Evolutionary conservation across 2,329 filamentous ascomycete species (phyloP).

Genomic region (Trichoderma simmonsii): DNA sequence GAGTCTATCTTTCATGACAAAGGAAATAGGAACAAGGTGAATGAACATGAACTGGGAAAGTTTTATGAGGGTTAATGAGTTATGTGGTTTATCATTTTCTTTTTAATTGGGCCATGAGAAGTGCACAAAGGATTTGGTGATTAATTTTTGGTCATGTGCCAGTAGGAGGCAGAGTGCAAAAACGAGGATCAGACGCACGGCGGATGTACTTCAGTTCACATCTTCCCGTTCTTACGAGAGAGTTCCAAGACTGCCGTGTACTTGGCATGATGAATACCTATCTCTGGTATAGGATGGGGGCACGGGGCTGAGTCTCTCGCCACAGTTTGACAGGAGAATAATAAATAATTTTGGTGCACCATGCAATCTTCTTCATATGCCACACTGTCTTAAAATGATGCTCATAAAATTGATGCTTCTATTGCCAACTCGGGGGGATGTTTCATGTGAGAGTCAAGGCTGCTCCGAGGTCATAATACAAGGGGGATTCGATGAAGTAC

Average conservation of each 20-base stretch:
- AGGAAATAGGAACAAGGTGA: slow-evolving; percentile 29
- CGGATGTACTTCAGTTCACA: neutral
- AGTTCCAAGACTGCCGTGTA: slow-evolving; percentile 20
- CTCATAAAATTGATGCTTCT: neutral
- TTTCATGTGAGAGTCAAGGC: neutral
- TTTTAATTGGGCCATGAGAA: slow-evolving; percentile 35
- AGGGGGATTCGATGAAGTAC: neutral
- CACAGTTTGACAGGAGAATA: slow-evolving; percentile 33
- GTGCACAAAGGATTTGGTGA: slow-evolving; percentile 27
- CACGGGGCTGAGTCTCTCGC: slow-evolving; percentile 30
- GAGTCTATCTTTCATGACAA: slow-evolving; percentile 28
- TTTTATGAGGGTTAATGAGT: slow-evolving; percentile 34
- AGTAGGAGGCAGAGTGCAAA: neutral
- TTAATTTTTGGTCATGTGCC: slow-evolving; percentile 18
- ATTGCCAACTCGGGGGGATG: neutral
- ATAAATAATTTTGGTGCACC: slow-evolving; percentile 24
- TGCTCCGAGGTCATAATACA: neutral
- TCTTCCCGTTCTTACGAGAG: neutral
- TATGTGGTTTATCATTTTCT: slow-evolving; percentile 32
- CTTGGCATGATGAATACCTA: slow-evolving; percentile 26
- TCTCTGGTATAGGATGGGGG: slow-evolving; percentile 25
- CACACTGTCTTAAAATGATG: neutral
- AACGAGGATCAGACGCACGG: neutral
- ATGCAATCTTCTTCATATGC: neutral
- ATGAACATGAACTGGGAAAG: slow-evolving; percentile 30